phyloP scores from a whole-genome alignment of 2,329 filamentous ascomycete species.

The Epichloe glyceriae region DNA sequence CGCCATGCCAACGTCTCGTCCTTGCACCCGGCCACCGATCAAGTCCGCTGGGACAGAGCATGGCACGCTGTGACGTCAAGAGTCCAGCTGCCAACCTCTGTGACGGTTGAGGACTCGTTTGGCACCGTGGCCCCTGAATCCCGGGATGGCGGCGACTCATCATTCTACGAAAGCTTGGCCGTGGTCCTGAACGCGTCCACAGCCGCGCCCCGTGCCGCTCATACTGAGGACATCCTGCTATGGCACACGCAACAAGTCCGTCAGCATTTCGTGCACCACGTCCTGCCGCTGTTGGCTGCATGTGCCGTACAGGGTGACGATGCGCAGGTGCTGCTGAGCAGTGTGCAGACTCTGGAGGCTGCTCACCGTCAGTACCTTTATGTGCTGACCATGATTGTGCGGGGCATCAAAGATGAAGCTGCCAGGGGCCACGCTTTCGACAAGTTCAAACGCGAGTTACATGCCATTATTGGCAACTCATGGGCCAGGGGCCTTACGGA shows the following conservation, averaged over 20 bases:
- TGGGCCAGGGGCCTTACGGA: slow-evolving; percentile 38
- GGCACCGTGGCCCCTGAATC: slow-evolving; percentile 32
- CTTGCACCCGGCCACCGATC: slow-evolving; percentile 27
- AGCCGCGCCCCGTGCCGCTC: slow-evolving; percentile 33
- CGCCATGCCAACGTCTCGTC: slow-evolving; percentile 6
- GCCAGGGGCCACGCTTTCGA: slow-evolving; percentile 25
- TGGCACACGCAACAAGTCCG: slow-evolving; percentile 52
- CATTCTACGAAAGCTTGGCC: slow-evolving; percentile 39
- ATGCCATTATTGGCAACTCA: slow-evolving; percentile 53
- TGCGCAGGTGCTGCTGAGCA: slow-evolving; percentile 35
- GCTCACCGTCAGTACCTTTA: slow-evolving; percentile 45
- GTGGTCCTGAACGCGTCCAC: slow-evolving; percentile 36
- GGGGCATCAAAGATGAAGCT: slow-evolving; percentile 28
- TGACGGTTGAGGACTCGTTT: slow-evolving; percentile 41
- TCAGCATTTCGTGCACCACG: slow-evolving; percentile 46
- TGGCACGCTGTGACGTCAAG: slow-evolving; percentile 49
- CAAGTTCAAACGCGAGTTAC: slow-evolving; percentile 48
- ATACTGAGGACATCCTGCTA: slow-evolving; percentile 42
- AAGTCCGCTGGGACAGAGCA: slow-evolving; percentile 45
- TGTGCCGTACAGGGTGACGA: slow-evolving; percentile 30
- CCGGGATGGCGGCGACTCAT: slow-evolving; percentile 27
- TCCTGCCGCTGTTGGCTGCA: slow-evolving; percentile 40
- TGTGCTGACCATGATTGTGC: slow-evolving; percentile 38
- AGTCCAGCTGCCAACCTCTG: slow-evolving; percentile 43
- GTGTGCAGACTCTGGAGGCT: slow-evolving; percentile 44